Conservation (phyloP, 768 basidiomycete species). For the Hortiboletus campestris region DNA sequence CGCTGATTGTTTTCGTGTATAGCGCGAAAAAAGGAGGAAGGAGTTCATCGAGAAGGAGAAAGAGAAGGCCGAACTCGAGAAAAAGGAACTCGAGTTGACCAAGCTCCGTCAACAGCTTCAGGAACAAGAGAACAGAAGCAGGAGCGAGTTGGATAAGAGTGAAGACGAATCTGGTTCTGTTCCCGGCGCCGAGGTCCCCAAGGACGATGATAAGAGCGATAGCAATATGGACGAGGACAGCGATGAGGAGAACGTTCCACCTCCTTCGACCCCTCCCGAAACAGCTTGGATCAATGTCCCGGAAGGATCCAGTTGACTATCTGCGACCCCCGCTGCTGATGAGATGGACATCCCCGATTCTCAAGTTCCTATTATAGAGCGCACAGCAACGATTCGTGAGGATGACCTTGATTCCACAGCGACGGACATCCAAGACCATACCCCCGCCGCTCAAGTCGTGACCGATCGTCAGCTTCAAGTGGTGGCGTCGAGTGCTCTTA, state of each 20-base stretch:
- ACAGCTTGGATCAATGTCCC: slow-evolving; percentile 29
- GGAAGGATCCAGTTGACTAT: slow-evolving; percentile 33
- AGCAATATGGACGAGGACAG: slow-evolving; percentile 39
- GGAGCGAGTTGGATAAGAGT: slow-evolving; percentile 44
- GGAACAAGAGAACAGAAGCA: slow-evolving; percentile 51
- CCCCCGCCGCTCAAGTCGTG: slow-evolving; percentile 17
- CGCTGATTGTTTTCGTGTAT: slow-evolving; percentile 11
- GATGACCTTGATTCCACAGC: slow-evolving; percentile 18
- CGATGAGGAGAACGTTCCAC: slow-evolving; percentile 41
- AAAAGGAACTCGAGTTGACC: slow-evolving; percentile 59
- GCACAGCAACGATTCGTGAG: slow-evolving; percentile 19
- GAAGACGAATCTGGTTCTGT: slow-evolving; percentile 32
- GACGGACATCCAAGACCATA: slow-evolving; percentile 24
- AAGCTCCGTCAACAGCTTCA: slow-evolving; percentile 52
- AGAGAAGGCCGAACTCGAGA: slow-evolving; percentile 61
- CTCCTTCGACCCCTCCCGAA: slow-evolving; percentile 30
- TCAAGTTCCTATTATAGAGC: slow-evolving; percentile 26
- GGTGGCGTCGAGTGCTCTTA: slow-evolving; percentile 24
- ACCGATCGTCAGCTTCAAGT: slow-evolving; percentile 25
- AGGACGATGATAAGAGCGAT: slow-evolving; percentile 33
- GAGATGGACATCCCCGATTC: slow-evolving; percentile 16
- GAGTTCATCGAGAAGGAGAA: slow-evolving; percentile 48
- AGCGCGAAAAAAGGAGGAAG: slow-evolving; percentile 46
- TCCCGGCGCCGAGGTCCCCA: slow-evolving; percentile 11
- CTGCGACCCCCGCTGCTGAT: slow-evolving; percentile 17